phyloP scores from a whole-genome alignment of 2,329 filamentous ascomycete species.

The Fusarium duplospermum region DNA sequence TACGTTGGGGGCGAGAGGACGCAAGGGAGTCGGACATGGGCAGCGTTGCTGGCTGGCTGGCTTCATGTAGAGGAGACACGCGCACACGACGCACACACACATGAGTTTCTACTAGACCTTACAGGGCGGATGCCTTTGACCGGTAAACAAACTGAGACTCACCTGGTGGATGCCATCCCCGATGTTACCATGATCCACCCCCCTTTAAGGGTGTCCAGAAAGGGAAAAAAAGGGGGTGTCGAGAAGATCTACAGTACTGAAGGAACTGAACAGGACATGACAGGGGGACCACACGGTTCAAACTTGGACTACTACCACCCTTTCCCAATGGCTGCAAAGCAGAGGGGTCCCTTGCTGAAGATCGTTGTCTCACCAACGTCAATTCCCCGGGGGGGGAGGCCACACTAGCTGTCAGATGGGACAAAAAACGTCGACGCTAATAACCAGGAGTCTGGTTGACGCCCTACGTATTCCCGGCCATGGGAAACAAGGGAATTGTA shows the following conservation, averaged over 20 bases:
- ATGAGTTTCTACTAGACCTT: not conserved
- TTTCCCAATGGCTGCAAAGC: not conserved
- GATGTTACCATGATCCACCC: not conserved
- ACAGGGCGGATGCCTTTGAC: not conserved
- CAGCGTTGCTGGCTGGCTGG: not conserved
- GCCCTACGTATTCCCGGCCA: conserved; percentile 20
- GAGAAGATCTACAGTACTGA: not conserved
- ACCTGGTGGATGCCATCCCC: not conserved
- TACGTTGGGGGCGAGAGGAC: not conserved
- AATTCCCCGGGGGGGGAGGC: not conserved
- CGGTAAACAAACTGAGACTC: not conserved
- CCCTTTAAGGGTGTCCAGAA: not conserved
- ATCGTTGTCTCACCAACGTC: conserved; percentile 29
- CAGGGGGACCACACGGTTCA: not conserved
- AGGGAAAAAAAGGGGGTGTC: not conserved
- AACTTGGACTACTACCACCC: not conserved
- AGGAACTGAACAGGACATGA: not conserved
- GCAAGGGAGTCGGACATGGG: not conserved
- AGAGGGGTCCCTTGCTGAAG: conserved; percentile 21
- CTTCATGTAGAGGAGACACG: not conserved
- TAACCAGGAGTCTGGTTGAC: conserved; percentile 14
- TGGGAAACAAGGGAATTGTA: not conserved
- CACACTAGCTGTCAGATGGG: not conserved
- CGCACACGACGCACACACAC: not conserved
- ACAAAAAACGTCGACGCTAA: conserved; percentile 6